A percentile compares a stretch with the other conserved stretches of the same genome.
Evolutionary conservation across 2,329 filamentous ascomycete species (phyloP).

Genomic region (Aureobasidium sp.): DNA sequence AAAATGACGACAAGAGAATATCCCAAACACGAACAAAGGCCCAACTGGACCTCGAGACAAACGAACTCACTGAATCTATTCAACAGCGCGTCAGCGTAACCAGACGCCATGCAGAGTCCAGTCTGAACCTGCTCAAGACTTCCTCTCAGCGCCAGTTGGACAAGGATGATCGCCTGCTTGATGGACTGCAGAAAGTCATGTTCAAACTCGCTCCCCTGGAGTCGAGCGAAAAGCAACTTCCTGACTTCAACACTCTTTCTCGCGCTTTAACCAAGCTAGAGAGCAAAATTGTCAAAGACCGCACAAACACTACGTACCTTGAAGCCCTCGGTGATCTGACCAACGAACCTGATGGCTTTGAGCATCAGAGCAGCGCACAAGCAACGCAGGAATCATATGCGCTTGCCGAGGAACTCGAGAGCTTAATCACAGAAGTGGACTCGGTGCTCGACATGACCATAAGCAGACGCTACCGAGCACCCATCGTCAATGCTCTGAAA

Average conservation of each 20-base stretch:
- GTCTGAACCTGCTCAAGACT: neutral
- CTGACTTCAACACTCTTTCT: conserved; percentile 48
- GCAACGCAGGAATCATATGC: neutral
- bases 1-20: conserved; percentile 15
- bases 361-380: conserved; percentile 22
- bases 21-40: conserved; percentile 31
- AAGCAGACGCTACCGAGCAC: conserved; percentile 57
- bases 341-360: conserved; percentile 39
- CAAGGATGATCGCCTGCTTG: conserved; percentile 54
- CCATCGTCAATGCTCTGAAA: conserved; percentile 40
- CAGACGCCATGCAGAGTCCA: neutral
- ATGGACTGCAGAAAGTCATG: conserved; percentile 57
- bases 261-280: conserved; percentile 33
- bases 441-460: conserved; percentile 63
- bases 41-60: conserved; percentile 31
- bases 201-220: conserved; percentile 40
- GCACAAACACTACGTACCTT: conserved; percentile 44
- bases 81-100: conserved; percentile 23
- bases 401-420: conserved; percentile 35
- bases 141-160: conserved; percentile 28
- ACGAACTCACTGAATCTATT: conserved; percentile 23
- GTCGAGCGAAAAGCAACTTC: conserved; percentile 22
- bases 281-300: conserved; percentile 32
- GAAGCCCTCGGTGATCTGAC: neutral
- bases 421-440: conserved; percentile 59